These are phyloP conservation scores for Sclerotinia spermophila DNA, from an alignment of 2,329 filamentous ascomycete species.

Conservation along the genomic window DNA sequence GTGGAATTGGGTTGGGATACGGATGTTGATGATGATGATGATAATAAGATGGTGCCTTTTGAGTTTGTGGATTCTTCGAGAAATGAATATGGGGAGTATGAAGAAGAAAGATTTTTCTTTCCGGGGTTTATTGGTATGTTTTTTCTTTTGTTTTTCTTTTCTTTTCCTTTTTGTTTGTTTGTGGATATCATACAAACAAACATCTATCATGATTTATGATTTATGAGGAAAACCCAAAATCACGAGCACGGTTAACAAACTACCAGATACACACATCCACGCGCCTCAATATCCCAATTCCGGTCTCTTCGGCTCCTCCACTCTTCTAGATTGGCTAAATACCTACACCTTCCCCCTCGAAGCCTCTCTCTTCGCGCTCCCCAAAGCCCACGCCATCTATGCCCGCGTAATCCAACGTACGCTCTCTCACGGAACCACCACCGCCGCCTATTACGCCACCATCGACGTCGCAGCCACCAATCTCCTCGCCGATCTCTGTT, in stretches of 20 bases:
- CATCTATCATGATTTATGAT: not conserved
- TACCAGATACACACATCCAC: slow-evolving; percentile 86
- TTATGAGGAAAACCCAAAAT: not conserved
- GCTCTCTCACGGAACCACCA: slow-evolving; percentile 86
- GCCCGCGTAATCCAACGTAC: slow-evolving; percentile 73
- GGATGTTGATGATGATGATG: not conserved
- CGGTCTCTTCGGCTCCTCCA: slow-evolving; percentile 90
- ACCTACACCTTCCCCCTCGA: slow-evolving; percentile 96
- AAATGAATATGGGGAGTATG: slow-evolving; percentile 33
- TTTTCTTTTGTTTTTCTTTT: slow-evolving; percentile 10
- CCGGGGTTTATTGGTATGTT: slow-evolving; percentile 71
- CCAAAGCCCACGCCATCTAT: slow-evolving; percentile 69
- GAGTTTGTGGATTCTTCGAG: slow-evolving; percentile 10
- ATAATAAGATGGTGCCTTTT: slow-evolving; percentile 20
- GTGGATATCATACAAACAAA: not conserved
- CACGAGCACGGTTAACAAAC: not conserved
- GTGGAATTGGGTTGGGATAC: slow-evolving; percentile 38
- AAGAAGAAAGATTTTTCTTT: slow-evolving; percentile 70
- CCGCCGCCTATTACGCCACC: slow-evolving; percentile 91
- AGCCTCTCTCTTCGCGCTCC: slow-evolving; percentile 62
- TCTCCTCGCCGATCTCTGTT: slow-evolving; percentile 78
- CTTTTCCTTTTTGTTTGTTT: not conserved
- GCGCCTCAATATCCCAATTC: slow-evolving; percentile 92
- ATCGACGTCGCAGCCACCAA: slow-evolving; percentile 86
- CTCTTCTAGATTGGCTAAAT: slow-evolving; percentile 88